phyloP scores from a whole-genome alignment of 495 filamentous ascomycete species.

The Lineolata rhizophorae region DNA sequence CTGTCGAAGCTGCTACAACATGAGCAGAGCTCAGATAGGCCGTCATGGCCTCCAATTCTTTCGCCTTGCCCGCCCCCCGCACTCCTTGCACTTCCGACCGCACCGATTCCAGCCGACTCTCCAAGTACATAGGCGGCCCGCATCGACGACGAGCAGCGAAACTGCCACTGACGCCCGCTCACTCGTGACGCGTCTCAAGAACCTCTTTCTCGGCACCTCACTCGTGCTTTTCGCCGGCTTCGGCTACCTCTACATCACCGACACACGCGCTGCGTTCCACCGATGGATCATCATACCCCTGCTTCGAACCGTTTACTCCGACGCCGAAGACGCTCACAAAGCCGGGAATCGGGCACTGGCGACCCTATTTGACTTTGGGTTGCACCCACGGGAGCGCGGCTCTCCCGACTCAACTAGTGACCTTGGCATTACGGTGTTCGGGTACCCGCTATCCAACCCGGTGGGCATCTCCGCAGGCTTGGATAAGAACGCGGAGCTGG shows the following conservation, averaged over 20 bases:
- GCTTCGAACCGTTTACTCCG: slow-evolving; percentile 46
- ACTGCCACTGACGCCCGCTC: slow-evolving; percentile 17
- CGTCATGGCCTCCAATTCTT: too few species aligned
- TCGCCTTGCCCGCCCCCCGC: too few species aligned
- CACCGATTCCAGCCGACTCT: too few species aligned
- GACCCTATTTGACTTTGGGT: slow-evolving; percentile 32
- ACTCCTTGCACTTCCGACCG: too few species aligned
- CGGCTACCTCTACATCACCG: slow-evolving; percentile 62
- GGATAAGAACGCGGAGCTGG: slow-evolving; percentile 81
- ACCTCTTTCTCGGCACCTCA: slow-evolving; percentile 31
- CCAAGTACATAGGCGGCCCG: too few species aligned
- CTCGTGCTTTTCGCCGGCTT: slow-evolving; percentile 27
- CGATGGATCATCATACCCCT: slow-evolving; percentile 55
- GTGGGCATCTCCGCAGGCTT: slow-evolving; percentile 83
- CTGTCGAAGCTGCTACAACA: too few species aligned
- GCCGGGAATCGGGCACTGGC: slow-evolving; percentile 46
- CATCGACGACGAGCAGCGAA: too few species aligned
- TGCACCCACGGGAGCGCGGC: slow-evolving; percentile 55
- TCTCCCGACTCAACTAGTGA: slow-evolving; percentile 25
- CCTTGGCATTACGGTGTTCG: slow-evolving; percentile 47
- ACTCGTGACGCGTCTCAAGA: slow-evolving; percentile 21
- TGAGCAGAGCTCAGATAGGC: too few species aligned
- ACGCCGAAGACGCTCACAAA: slow-evolving; percentile 85
- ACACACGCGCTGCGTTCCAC: slow-evolving; percentile 75
- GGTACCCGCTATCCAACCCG: slow-evolving; percentile 55